Percentiles rank a stretch among this genome's conserved stretches.
Conservation (phyloP, 192 early-diverging fungal genomes). For the Chytriomyces sp. region DNA sequence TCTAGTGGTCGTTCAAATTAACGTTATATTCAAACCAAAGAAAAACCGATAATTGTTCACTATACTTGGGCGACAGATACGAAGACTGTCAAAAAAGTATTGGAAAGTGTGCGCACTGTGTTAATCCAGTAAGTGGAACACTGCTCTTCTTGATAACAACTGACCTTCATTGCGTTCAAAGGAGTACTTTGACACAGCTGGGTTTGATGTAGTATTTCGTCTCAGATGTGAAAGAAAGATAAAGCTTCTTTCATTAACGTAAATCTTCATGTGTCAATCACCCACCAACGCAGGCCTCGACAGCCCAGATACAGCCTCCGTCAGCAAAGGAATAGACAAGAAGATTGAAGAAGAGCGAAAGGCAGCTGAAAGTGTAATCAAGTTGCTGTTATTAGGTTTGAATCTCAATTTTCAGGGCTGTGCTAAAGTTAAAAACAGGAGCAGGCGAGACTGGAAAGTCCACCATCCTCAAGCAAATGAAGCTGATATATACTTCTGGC, state of each 20-base stretch:
- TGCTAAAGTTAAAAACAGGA: slow-evolving; percentile 46
- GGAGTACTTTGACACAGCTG: not conserved
- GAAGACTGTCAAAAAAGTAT: slow-evolving; percentile 53
- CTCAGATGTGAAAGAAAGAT: not conserved
- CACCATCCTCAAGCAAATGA: slow-evolving; percentile 97
- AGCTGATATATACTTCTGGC: slow-evolving; percentile 90
- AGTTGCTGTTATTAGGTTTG: slow-evolving; percentile 85
- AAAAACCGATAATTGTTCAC: slow-evolving; percentile 58
- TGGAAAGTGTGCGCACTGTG: slow-evolving; percentile 55
- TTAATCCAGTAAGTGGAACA: slow-evolving; percentile 35
- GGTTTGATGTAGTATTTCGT: not conserved
- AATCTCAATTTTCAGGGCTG: not conserved
- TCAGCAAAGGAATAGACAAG: slow-evolving; percentile 88
- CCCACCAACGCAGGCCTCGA: no score
- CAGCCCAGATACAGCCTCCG: slow-evolving; percentile 67
- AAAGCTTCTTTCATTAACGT: not conserved
- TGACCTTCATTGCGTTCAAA: not conserved
- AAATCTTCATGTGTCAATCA: no score
- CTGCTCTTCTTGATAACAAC: not conserved
- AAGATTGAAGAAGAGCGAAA: slow-evolving; percentile 78
- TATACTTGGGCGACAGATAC: slow-evolving; percentile 64
- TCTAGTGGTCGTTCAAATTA: slow-evolving; percentile 58
- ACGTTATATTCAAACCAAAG: no score
- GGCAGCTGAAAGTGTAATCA: slow-evolving; percentile 84
- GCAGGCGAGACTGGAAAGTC: slow-evolving; percentile 96